Evolutionary conservation across 106 monocot species (phyloP), one percentile per base, ranked within the genome.

Genomic region (Cymbidium sinense): DNA sequence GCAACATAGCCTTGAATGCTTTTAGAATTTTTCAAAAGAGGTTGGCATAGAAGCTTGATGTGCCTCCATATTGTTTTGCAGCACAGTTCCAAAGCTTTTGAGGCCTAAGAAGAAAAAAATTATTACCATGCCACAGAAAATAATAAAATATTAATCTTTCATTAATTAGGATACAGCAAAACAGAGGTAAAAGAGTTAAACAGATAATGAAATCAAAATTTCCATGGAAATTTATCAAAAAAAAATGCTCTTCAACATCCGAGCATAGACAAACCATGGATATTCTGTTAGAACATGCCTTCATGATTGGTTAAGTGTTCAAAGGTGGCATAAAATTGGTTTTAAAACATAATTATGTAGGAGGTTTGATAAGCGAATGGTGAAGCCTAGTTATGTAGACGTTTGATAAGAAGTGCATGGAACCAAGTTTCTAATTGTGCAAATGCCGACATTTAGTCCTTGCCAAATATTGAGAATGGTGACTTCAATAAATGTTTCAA

Each of bases 51-150:
- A 25, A 79, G 64, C 21, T 81, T 80, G 11, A 82, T 52, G 70
- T 86, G 73, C 76, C 55, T 27, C 86, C 85, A 86, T 82, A 91
- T 70, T 41, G 74, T 50, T 88, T 80, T 74, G 74, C 86, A 86
- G 35, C 86, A 84, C 20, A 88, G 34, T 34, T 82, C 36, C 69
- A 88, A 76, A 37, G 77, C 82, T 71, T 74, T 50, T 71, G 88
- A 75, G 34, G 80, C 88, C 91, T 91, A 67, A 77, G 69, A 84
- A 47, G 31, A 58, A 73, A 75, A 78, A 73, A 78, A 37, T 65
- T 21, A 21, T 27, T 37, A 67, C 13, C 15, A 33, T 33, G 33
- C 7, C 31, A 30, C 67, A 67, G 15, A 21, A 67, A 15, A 33
- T 31, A 67, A 67, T 67, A 33, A 8, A 67, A 67, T 15, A 12